Evolutionary conservation across 257 asterid species (phyloP).

Genomic region (Salvia miltiorrhiza): DNA sequence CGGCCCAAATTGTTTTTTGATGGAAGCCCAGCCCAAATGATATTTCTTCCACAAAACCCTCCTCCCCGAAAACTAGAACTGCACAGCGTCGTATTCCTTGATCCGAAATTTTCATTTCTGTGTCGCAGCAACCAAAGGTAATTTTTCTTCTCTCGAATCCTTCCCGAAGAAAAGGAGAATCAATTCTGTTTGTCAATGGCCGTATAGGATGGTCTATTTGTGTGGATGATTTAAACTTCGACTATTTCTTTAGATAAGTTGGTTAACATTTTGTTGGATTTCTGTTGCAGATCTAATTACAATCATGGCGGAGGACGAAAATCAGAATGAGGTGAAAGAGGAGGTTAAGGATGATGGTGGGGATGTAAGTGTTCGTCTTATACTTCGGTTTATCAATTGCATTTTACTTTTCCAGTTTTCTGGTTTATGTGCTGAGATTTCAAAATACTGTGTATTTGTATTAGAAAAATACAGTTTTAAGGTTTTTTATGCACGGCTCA

Average conservation of each 20-base stretch:
- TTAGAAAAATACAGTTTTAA: background rate
- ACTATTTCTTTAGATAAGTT: background rate
- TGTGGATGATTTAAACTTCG: background rate
- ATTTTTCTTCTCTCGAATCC: background rate
- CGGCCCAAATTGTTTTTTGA: too few species aligned
- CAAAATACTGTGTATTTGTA: background rate
- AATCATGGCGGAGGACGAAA: constrained; percentile 66
- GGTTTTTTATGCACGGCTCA: background rate
- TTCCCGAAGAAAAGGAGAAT: too few species aligned
- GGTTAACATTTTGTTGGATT: background rate
- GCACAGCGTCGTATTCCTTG: background rate
- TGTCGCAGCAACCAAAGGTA: background rate
- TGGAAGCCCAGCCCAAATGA: background rate
- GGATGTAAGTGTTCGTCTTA: constrained; percentile 41
- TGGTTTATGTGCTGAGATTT: too few species aligned
- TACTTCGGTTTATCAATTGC: background rate
- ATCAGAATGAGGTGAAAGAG: constrained; percentile 41
- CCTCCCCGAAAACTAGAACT: background rate
- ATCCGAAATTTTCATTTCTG: background rate
- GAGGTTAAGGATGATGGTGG: constrained; percentile 51
- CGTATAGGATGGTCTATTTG: background rate
- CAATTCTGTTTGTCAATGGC: background rate
- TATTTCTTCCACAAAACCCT: too few species aligned
- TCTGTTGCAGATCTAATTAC: constrained; percentile 21
- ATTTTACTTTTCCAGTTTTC: too few species aligned